Percentiles rank a stretch among this genome's conserved stretches.
Evolutionary conservation across 2,329 filamentous ascomycete species (phyloP).

Genomic region (Ciborinia camelliae): DNA sequence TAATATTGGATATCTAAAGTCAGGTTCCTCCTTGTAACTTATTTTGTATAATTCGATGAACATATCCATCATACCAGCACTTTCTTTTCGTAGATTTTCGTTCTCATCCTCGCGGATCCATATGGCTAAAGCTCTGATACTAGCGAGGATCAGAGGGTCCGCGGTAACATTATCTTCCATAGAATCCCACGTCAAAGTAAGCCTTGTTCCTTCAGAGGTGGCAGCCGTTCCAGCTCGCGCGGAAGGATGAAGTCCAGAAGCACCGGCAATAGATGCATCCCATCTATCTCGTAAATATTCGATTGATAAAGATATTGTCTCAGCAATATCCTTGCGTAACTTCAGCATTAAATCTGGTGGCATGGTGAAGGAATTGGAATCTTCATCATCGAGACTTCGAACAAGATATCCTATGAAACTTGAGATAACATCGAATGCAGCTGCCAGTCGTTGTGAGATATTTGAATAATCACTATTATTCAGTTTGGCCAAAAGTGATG

Average conservation of each 20-base stretch:
- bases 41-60: conserved; percentile 57
- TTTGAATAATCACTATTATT: conserved; percentile 51
- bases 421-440: conserved; percentile 60
- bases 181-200: conserved; percentile 58
- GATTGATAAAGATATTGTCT: conserved; percentile 59
- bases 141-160: conserved; percentile 59
- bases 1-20: conserved; percentile 56
- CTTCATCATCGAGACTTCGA: conserved; percentile 49
- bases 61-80: conserved; percentile 58
- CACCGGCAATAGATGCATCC: conserved; percentile 62
- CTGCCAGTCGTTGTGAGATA: conserved; percentile 53
- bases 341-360: conserved; percentile 59
- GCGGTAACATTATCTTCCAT: conserved; percentile 44
- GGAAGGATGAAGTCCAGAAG: conserved; percentile 57
- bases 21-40: conserved; percentile 38
- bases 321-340: conserved; percentile 56
- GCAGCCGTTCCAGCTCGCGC: conserved; percentile 47
- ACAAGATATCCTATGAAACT: conserved; percentile 57
- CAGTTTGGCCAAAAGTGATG: conserved; percentile 55
- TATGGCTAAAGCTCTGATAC: conserved; percentile 55
- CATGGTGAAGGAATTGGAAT: conserved; percentile 44
- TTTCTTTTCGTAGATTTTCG: conserved; percentile 48
- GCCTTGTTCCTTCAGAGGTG: conserved; percentile 44
- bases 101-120: conserved; percentile 71
- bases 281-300: conserved; percentile 68